Percentiles rank a stretch among this genome's conserved stretches.
These are phyloP conservation scores for Pleurotus sapidus DNA, from an alignment of 768 basidiomycete genomes.

Conservation along the genomic window DNA sequence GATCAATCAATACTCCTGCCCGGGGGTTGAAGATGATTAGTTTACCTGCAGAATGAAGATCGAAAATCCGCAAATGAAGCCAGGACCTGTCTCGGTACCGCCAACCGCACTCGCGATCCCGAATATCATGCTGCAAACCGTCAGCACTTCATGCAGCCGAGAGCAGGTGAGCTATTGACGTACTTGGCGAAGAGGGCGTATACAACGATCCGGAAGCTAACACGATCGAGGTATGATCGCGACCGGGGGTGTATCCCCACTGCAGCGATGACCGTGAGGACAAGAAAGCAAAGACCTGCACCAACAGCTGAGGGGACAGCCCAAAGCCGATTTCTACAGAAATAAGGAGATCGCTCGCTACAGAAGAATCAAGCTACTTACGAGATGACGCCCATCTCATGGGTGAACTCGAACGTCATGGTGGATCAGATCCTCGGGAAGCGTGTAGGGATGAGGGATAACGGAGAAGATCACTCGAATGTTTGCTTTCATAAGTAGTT, in stretches of 20 bases:
- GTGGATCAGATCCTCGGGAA: not conserved
- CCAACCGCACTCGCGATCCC: too few relatives aligned
- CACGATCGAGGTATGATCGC: conserved; percentile 14
- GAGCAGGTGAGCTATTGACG: not conserved
- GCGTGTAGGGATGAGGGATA: too few relatives aligned
- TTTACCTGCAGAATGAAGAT: conserved; percentile 17
- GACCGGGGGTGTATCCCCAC: conserved; percentile 11
- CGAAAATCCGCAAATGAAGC: conserved; percentile 12
- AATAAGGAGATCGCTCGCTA: not conserved
- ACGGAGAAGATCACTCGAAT: too few relatives aligned
- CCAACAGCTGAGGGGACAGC: not conserved
- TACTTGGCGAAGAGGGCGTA: conserved; percentile 17
- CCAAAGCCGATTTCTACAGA: not conserved
- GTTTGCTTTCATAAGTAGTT: too few relatives aligned
- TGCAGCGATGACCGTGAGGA: conserved; percentile 14
- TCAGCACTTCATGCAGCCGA: too few relatives aligned
- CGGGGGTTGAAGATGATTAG: not conserved
- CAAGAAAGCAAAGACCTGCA: conserved; percentile 10
- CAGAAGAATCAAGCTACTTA: not conserved
- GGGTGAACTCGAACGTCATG: not conserved
- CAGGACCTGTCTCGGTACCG: not conserved
- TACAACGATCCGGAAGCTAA: conserved; percentile 17
- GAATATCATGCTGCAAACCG: too few relatives aligned
- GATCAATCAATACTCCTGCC: not conserved
- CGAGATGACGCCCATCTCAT: not conserved